Evolutionary conservation across 2,329 filamentous ascomycete species (phyloP).

Genomic region (Cadophora sp.): DNA sequence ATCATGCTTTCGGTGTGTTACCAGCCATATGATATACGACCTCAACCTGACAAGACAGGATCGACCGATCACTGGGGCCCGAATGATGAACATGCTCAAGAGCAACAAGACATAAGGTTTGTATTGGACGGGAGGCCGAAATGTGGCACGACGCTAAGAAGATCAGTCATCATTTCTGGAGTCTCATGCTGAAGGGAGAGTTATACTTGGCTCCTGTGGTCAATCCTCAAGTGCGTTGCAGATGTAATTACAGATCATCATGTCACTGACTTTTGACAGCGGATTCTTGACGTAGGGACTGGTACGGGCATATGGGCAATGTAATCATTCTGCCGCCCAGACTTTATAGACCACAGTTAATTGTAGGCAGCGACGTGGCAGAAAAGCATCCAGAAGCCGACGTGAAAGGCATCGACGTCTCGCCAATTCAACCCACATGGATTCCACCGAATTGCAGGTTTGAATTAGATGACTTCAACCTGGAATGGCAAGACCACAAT

Average conservation of each 20-base stretch:
- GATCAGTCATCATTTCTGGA: slow-evolving; percentile 46
- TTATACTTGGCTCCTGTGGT: slow-evolving; percentile 50
- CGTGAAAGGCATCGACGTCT: slow-evolving; percentile 61
- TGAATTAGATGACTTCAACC: slow-evolving; percentile 66
- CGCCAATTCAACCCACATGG: slow-evolving; percentile 61
- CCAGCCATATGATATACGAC: neutral
- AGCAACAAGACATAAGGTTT: slow-evolving; percentile 33
- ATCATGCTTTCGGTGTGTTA: slow-evolving; percentile 31
- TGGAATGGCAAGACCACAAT: slow-evolving; percentile 42
- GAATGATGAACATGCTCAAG: slow-evolving; percentile 32
- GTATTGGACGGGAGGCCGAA: neutral
- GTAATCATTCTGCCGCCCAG: slow-evolving; percentile 9
- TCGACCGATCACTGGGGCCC: slow-evolving; percentile 34
- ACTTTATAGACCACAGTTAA: neutral
- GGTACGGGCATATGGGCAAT: slow-evolving; percentile 35
- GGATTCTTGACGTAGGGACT: slow-evolving; percentile 33
- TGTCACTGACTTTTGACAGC: slow-evolving; percentile 16
- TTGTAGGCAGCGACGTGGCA: slow-evolving; percentile 49
- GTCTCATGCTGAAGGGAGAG: slow-evolving; percentile 47
- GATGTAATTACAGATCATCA: neutral
- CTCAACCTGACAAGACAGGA: slow-evolving; percentile 12
- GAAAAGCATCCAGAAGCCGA: slow-evolving; percentile 52
- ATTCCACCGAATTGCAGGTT: slow-evolving; percentile 68
- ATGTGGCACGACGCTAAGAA: neutral
- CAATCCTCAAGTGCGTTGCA: slow-evolving; percentile 41